A percentile compares a stretch with the other conserved stretches of the same genome.
phyloP scores from a whole-genome alignment of 2,329 filamentous ascomycete species.

The Arthroderma sp. region DNA sequence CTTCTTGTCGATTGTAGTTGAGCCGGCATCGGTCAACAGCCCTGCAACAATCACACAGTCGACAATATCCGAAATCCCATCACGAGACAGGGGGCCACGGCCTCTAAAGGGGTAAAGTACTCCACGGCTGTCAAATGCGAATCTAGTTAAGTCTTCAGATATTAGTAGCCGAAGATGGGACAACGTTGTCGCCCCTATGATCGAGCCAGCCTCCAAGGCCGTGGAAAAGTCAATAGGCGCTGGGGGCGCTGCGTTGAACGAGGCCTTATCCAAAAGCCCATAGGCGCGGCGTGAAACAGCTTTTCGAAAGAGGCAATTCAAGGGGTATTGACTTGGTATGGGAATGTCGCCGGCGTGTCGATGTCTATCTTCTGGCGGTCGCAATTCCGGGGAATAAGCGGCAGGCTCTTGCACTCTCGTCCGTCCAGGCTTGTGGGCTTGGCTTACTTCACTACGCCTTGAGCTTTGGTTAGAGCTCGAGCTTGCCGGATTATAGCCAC shows the following conservation, averaged over 20 bases:
- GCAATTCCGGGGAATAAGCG: neutral
- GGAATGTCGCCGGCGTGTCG: too few relatives aligned
- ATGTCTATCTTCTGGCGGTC: neutral
- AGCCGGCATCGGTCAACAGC: conserved; percentile 27
- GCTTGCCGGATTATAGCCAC: neutral
- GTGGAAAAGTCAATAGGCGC: neutral
- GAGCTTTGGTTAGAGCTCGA: neutral
- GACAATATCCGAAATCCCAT: conserved; percentile 18
- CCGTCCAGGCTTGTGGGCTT: neutral
- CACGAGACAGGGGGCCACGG: conserved; percentile 22
- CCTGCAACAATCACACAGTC: conserved; percentile 27
- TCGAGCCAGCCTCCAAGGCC: neutral
- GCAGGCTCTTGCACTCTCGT: neutral
- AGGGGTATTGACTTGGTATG: neutral
- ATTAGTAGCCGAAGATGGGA: conserved; percentile 16
- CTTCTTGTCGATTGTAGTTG: conserved; percentile 22
- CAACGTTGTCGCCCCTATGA: neutral
- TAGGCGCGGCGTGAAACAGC: neutral
- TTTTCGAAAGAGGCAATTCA: neutral
- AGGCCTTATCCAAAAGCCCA: neutral
- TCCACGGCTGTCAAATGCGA: conserved; percentile 17
- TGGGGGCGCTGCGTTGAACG: neutral
- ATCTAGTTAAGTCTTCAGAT: conserved; percentile 5
- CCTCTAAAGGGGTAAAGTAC: conserved; percentile 19
- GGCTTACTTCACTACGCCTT: neutral